Evolutionary conservation across 352 stramenopile genomes (phyloP).

Genomic region (Pythium phragmitis): DNA sequence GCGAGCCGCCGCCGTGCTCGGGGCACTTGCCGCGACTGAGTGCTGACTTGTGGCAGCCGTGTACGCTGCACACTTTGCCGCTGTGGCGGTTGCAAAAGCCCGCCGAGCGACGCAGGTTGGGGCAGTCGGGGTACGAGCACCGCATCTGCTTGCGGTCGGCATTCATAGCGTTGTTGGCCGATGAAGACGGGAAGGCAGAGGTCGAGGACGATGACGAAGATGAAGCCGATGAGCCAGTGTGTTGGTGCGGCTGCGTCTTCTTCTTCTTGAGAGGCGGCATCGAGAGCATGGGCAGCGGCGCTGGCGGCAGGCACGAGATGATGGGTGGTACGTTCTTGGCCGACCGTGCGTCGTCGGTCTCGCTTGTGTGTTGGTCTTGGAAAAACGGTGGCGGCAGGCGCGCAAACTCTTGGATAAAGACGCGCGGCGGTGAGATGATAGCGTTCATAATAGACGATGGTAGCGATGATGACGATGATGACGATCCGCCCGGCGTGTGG

Average conservation of each 20-base stretch:
- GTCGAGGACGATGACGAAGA: constrained; percentile 10
- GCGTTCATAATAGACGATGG: constrained; percentile 60
- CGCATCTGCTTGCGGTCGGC: constrained; percentile 64
- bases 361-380: constrained; percentile 34
- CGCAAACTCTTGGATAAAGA: constrained; percentile 79
- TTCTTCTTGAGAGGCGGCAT: constrained; percentile 82
- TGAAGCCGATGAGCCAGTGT: background rate
- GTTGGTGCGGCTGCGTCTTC: constrained; percentile 18
- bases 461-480: constrained; percentile 35
- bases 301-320: constrained; percentile 54
- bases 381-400: constrained; percentile 65
- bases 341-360: constrained; percentile 28
- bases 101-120: constrained; percentile 70
- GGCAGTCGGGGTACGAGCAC: constrained; percentile 74
- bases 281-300: constrained; percentile 63
- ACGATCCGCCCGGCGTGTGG: constrained; percentile 23
- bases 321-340: constrained; percentile 34
- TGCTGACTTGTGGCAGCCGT: constrained; percentile 69
- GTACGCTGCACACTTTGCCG: constrained; percentile 72
- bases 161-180: constrained; percentile 8
- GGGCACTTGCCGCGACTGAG: constrained; percentile 83
- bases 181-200: constrained; percentile 11
- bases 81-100: constrained; percentile 84
- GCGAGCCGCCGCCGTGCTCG: constrained; percentile 79
- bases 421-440: constrained; percentile 69